Evolutionary conservation across 768 basidiomycete species (phyloP).

Genomic region (Leccinum incarnatum): DNA sequence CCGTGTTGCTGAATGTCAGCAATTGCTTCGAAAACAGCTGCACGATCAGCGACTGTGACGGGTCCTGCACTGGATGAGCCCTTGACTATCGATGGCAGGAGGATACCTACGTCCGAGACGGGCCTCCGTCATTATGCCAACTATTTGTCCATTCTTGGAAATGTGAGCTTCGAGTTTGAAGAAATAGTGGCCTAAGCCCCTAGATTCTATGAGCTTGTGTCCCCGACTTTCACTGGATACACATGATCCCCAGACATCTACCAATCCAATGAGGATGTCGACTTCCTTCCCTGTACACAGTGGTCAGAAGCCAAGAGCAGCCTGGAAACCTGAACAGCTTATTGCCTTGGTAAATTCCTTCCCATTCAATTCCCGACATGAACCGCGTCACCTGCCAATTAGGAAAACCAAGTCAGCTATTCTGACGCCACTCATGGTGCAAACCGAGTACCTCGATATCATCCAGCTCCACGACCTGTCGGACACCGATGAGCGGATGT

Average conservation of each 20-base stretch:
- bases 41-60: constrained; percentile 24
- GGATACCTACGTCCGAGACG: constrained; percentile 25
- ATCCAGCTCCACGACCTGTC: constrained; percentile 29
- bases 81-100: not conserved
- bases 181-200: constrained; percentile 27
- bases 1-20: constrained; percentile 33
- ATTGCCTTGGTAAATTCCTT: constrained; percentile 29
- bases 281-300: constrained; percentile 23
- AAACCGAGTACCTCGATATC: constrained; percentile 28
- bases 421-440: not conserved
- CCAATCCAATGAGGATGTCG: constrained; percentile 29
- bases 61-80: constrained; percentile 19
- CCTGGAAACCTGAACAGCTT: not conserved
- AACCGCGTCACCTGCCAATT: constrained; percentile 26
- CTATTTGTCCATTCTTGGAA: constrained; percentile 26
- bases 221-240: constrained; percentile 27
- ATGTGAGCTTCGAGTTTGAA: constrained; percentile 31
- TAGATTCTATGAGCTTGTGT: constrained; percentile 31
- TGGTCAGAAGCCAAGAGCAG: not conserved
- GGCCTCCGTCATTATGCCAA: constrained; percentile 33
- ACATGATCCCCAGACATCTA: constrained; percentile 23
- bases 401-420: not conserved
- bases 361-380: constrained; percentile 20
- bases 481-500: constrained; percentile 3
- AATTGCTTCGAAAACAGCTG: constrained; percentile 29